phyloP scores from a whole-genome alignment of 306 rosid species.

The Cucurbita argyrosperma region DNA sequence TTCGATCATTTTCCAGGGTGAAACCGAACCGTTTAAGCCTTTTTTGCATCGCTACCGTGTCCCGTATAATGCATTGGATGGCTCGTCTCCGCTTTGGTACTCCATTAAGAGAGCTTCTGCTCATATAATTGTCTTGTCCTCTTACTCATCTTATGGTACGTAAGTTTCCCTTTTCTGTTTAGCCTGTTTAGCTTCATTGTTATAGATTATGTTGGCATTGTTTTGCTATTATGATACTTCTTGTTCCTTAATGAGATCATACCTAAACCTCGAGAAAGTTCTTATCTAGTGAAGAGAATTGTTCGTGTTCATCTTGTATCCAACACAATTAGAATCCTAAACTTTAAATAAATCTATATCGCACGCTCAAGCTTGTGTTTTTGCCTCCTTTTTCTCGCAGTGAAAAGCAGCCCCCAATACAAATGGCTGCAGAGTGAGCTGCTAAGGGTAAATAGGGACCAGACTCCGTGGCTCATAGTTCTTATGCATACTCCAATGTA shows the following conservation, averaged over 20 bases:
- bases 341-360: neutral
- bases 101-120: slow-evolving; percentile 88
- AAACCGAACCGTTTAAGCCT: slow-evolving; percentile 53
- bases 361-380: neutral
- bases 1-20: slow-evolving; percentile 38
- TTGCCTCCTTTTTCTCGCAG: slow-evolving; percentile 15
- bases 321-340: neutral
- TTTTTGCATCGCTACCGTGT: slow-evolving; percentile 37
- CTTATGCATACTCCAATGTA: slow-evolving; percentile 63
- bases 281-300: neutral
- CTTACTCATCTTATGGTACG: slow-evolving; percentile 72
- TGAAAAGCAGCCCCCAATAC: slow-evolving; percentile 75
- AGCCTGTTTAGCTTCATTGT: neutral
- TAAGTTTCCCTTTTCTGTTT: neutral
- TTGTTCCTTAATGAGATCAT: neutral
- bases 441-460: slow-evolving; percentile 52
- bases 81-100: slow-evolving; percentile 71
- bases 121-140: slow-evolving; percentile 60
- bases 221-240: neutral
- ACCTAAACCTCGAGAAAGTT: neutral
- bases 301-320: neutral
- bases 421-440: slow-evolving; percentile 64
- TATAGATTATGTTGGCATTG: neutral
- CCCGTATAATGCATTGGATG: slow-evolving; percentile 41
- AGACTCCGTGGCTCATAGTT: slow-evolving; percentile 86